Conservation (phyloP, 441 rosid genomes). For the Francoa sonchifolia region DNA sequence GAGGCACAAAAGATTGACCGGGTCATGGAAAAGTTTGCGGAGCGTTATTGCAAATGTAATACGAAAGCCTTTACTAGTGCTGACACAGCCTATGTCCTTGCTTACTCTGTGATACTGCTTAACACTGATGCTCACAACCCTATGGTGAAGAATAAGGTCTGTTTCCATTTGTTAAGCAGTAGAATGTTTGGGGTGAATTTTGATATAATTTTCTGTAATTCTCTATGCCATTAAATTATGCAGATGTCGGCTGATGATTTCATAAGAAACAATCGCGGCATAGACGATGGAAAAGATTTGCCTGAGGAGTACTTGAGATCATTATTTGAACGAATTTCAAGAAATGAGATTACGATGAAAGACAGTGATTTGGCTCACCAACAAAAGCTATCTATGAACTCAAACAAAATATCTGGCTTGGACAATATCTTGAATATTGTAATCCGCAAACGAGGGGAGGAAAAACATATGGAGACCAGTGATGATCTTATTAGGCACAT, state of each 20-base stretch:
- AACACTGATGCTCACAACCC: slow-evolving; percentile 98
- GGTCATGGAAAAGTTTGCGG: slow-evolving; percentile 96
- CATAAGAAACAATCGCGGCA: slow-evolving; percentile 94
- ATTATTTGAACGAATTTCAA: slow-evolving; percentile 78
- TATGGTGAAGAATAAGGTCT: slow-evolving; percentile 95
- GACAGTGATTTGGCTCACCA: slow-evolving; percentile 68
- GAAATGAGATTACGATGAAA: slow-evolving; percentile 96
- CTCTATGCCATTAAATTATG: slow-evolving; percentile 17
- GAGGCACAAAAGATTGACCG: slow-evolving; percentile 99
- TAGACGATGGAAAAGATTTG: slow-evolving; percentile 94
- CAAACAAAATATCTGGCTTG: slow-evolving; percentile 73
- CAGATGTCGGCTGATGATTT: slow-evolving; percentile 98
- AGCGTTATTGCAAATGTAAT: slow-evolving; percentile 93
- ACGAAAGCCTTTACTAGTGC: slow-evolving; percentile 91
- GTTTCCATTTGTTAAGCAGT: slow-evolving; percentile 15
- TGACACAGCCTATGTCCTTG: slow-evolving; percentile 95
- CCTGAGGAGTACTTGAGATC: slow-evolving; percentile 83
- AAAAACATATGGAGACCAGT: slow-evolving; percentile 64
- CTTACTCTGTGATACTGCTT: slow-evolving; percentile 94
- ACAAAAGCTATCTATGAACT: slow-evolving; percentile 60
- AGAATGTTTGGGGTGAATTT: slow-evolving; percentile 14
- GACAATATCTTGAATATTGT: slow-evolving; percentile 91
- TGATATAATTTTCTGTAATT: slow-evolving; percentile 11
- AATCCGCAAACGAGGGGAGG: slow-evolving; percentile 79
- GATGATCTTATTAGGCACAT: slow-evolving; percentile 90